phyloP scores from a whole-genome alignment of 2,329 filamentous ascomycete species.

The Trichophyton mentagrophytes region DNA sequence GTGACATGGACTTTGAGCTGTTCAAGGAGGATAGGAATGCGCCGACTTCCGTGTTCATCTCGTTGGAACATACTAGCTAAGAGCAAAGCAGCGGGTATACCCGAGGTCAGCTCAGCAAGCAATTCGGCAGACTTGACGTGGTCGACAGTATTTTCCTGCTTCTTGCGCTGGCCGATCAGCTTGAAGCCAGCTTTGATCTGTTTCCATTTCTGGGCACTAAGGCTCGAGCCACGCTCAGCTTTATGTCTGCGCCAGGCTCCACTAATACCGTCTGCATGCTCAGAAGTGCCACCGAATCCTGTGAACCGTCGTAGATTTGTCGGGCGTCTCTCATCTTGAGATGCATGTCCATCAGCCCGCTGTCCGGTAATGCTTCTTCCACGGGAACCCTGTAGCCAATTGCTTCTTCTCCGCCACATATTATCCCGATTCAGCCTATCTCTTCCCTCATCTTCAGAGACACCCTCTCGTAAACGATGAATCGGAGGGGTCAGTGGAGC shows the following conservation, averaged over 20 bases:
- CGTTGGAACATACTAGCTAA: conserved; percentile 95
- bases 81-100: conserved; percentile 84
- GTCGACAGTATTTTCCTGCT: conserved; percentile 69
- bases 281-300: conserved; percentile 50
- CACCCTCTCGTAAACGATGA: conserved; percentile 45
- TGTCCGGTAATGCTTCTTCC: conserved; percentile 35
- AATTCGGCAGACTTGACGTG: conserved; percentile 91
- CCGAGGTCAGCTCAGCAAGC: conserved; percentile 86
- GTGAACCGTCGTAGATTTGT: conserved; percentile 56
- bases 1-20: conserved; percentile 81
- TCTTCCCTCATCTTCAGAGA: conserved; percentile 65
- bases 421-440: conserved; percentile 46
- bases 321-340: conserved; percentile 41
- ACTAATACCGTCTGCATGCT: conserved; percentile 50
- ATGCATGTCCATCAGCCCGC: conserved; percentile 41
- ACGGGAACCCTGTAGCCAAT: conserved; percentile 40
- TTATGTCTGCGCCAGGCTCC: conserved; percentile 40
- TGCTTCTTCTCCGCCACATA: conserved; percentile 47
- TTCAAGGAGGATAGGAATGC: conserved; percentile 87
- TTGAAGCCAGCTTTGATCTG: conserved; percentile 85
- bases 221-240: conserved; percentile 55
- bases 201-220: conserved; percentile 71
- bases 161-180: conserved; percentile 61
- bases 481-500: conserved; percentile 47
- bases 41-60: conserved; percentile 88